Evolutionary conservation across 768 basidiomycete species (phyloP).

Genomic region (Lactifluus rugatus): DNA sequence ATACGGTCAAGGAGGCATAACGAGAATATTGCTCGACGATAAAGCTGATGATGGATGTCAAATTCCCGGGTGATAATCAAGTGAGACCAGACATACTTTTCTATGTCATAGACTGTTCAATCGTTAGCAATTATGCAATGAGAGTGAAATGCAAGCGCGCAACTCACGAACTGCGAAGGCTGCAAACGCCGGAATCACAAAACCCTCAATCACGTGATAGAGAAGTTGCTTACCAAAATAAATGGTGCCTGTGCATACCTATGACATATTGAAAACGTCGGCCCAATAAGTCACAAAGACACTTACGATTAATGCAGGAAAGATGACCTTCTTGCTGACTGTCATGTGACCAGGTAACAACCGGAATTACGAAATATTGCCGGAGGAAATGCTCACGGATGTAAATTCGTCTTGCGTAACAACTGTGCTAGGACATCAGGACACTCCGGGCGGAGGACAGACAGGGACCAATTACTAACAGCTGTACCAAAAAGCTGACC

Average conservation of each 20-base stretch:
- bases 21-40: constrained; percentile 28
- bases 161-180: constrained; percentile 22
- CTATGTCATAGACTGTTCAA: constrained; percentile 35
- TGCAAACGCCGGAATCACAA: neutral
- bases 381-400: neutral
- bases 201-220: neutral
- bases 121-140: neutral
- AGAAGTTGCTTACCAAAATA: constrained; percentile 33
- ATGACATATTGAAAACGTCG: neutral
- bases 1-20: constrained; percentile 27
- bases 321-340: neutral
- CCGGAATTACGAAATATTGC: neutral
- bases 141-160: neutral
- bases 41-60: constrained; percentile 13
- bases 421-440: neutral
- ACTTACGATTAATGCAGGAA: neutral
- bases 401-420: constrained; percentile 4
- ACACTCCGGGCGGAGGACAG: neutral
- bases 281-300: neutral
- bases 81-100: constrained; percentile 29
- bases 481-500: neutral
- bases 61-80: neutral
- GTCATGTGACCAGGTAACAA: neutral
- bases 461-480: neutral
- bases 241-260: constrained; percentile 30